Evolutionary conservation across 1,284 basidiomycete species (phyloP), one percentile per base, ranked within the genome.

Genomic region (Sanguinoderma infundibulare): DNA sequence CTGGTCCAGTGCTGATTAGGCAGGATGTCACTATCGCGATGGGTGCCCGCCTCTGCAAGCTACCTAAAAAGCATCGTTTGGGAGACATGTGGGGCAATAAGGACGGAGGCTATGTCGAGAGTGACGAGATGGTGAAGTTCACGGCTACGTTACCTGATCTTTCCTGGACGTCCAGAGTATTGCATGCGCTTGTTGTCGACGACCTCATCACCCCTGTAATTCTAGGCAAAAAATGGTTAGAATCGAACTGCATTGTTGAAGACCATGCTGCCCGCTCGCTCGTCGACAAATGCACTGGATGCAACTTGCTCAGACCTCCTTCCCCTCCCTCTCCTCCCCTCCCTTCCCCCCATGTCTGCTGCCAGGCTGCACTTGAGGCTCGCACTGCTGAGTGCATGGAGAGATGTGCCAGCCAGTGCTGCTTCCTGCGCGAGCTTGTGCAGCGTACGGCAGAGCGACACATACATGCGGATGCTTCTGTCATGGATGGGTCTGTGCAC

Each of bases 21-120:
- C 35, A 22, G 8, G 51, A 53, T 17, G 5, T 71, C 15, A 79
- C 77, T 0, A 78, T 77, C 0, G 71, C 80, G 0, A 40, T 40
- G 39, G 17, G 17, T 7, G 17, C 20, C 5, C 39, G 3, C 8
- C 39, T 40, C 15, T 9, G 39, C 8, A 3, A 9, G 3, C 39
- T 40, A 1, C 39, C 39, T 9, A 4, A 14, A 20, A 5, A 14
- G 20, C 39, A 40, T 20, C 17, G 4, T 2, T n/a, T 40, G 17
- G 39, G 39, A n/a, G 17, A 35, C 34, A 14, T 14, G 14, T 35
- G 34, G 34, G 34, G 34, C 6, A 35, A n/a, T n/a, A n/a, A 35
- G 39, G 39, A 7, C 20, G 17, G 17, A 9, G 12, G 20, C 4
- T 14, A n/a, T 9, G 9, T 40, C 5, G 20, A 9, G 17, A 17